A percentile compares a stretch with the other conserved stretches of the same genome.
These are phyloP conservation scores for Aphanomyces invadans DNA, from an alignment of 352 stramenopile species.

Conservation along the genomic window DNA sequence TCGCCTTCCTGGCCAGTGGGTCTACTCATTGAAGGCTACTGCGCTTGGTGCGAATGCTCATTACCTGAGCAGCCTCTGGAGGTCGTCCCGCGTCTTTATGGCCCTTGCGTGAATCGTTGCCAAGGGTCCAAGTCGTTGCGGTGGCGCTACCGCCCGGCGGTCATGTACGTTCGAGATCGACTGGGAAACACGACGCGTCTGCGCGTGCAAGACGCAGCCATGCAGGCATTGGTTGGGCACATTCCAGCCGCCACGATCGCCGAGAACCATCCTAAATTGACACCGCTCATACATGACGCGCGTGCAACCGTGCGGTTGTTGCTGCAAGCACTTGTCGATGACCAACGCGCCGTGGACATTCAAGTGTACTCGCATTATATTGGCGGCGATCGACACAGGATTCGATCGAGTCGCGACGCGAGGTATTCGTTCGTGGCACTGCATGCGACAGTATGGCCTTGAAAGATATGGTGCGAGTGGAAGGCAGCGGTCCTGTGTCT, in stretches of 20 bases:
- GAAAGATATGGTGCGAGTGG: not conserved
- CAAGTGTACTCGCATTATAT: constrained; percentile 19
- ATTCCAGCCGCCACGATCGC: constrained; percentile 11
- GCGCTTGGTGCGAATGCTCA: constrained; percentile 14
- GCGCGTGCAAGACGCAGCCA: constrained; percentile 14
- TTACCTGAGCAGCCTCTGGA: constrained; percentile 8
- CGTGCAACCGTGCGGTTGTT: not conserved
- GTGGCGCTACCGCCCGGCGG: constrained; percentile 13
- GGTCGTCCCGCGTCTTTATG: constrained; percentile 13
- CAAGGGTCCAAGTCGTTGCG: not conserved
- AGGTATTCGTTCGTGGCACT: not conserved
- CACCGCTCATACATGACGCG: not conserved
- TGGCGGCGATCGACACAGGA: not conserved
- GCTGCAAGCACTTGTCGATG: not conserved
- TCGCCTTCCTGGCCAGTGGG: not conserved
- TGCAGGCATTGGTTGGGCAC: constrained; percentile 3
- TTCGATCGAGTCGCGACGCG: not conserved
- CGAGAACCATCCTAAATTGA: not conserved
- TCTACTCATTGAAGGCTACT: constrained; percentile 14
- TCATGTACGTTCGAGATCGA: not conserved
- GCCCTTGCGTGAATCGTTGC: constrained; percentile 13
- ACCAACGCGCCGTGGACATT: not conserved
- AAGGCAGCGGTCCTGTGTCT: no score
- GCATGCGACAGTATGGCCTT: not conserved
- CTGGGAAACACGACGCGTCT: not conserved